Evolutionary conservation across 306 rosid genomes (phyloP).

Genomic region (Trifolium fragiferum): DNA sequence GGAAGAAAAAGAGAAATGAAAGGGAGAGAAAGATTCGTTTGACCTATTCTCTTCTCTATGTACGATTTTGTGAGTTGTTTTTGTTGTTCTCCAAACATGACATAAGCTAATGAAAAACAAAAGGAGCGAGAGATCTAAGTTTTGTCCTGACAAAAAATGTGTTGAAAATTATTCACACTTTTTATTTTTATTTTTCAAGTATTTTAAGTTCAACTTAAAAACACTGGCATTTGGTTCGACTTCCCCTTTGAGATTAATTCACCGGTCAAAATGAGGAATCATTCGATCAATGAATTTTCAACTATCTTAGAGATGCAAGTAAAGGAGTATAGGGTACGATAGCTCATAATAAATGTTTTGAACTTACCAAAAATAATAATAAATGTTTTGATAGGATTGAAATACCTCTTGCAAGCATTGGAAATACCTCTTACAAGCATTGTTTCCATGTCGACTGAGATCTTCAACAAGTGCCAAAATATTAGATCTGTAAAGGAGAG

Average conservation of each 20-base stretch:
- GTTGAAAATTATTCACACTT: background rate
- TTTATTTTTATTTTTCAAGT: background rate
- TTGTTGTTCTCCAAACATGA: no score
- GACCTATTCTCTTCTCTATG: no score
- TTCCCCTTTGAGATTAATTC: background rate
- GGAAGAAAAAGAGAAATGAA: no score
- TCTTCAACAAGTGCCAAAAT: background rate
- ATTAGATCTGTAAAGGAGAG: background rate
- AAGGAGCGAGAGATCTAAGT: background rate
- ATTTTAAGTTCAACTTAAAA: background rate
- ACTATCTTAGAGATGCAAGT: background rate
- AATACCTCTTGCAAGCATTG: background rate
- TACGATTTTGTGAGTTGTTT: no score
- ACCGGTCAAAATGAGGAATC: background rate
- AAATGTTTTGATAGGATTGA: no score
- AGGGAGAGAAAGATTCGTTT: no score
- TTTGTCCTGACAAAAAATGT: no score
- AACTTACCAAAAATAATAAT: no score
- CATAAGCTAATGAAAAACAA: no score
- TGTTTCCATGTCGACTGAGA: background rate
- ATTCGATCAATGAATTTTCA: no score
- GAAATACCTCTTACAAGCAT: background rate
- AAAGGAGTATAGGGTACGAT: background rate
- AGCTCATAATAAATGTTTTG: no score
- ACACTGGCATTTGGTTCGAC: background rate